Evolutionary conservation across 2,329 filamentous ascomycete species (phyloP).

Genomic region (Xenosphaeropsis pyriputrescens): DNA sequence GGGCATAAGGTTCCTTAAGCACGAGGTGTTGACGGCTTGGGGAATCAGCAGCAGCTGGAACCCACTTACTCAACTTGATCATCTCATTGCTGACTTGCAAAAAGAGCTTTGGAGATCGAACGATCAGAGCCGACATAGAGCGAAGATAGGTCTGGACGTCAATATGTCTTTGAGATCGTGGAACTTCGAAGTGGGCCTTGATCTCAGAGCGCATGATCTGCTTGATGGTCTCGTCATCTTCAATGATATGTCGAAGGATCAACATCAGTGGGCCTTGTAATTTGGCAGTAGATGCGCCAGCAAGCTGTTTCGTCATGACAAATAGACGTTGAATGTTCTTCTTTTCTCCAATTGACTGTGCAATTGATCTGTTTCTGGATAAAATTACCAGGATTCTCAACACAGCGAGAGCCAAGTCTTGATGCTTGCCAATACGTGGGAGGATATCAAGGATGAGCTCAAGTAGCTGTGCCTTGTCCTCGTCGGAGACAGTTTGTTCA

Average conservation of each 20-base stretch:
- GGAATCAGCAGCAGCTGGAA: conserved; percentile 18
- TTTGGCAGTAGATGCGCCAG: conserved; percentile 61
- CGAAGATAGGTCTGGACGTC: conserved; percentile 65
- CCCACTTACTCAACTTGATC: conserved; percentile 55
- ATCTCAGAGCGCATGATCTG: conserved; percentile 91
- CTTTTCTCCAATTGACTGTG: conserved; percentile 68
- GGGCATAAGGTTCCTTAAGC: conserved; percentile 10
- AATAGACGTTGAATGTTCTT: conserved; percentile 82
- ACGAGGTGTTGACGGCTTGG: conserved; percentile 26
- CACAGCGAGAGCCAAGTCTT: conserved; percentile 68
- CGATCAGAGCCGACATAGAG: conserved; percentile 61
- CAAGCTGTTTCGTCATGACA: conserved; percentile 87
- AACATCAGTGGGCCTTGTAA: conserved; percentile 55
- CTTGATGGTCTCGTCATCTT: conserved; percentile 81
- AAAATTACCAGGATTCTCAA: conserved; percentile 76
- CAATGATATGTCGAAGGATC: conserved; percentile 80
- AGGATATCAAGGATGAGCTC: conserved; percentile 69
- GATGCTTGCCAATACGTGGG: conserved; percentile 76
- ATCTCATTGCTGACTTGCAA: conserved; percentile 78
- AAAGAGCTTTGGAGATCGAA: conserved; percentile 75
- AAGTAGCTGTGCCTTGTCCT: conserved; percentile 59
- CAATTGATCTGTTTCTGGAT: conserved; percentile 64
- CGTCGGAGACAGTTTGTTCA: conserved; percentile 44
- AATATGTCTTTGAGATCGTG: conserved; percentile 34
- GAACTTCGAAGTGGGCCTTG: conserved; percentile 52